Evolutionary conservation across 805 yeast species (phyloP), one percentile per base, ranked within the genome.

Genomic region (Kodamaea kakaduensis): DNA sequence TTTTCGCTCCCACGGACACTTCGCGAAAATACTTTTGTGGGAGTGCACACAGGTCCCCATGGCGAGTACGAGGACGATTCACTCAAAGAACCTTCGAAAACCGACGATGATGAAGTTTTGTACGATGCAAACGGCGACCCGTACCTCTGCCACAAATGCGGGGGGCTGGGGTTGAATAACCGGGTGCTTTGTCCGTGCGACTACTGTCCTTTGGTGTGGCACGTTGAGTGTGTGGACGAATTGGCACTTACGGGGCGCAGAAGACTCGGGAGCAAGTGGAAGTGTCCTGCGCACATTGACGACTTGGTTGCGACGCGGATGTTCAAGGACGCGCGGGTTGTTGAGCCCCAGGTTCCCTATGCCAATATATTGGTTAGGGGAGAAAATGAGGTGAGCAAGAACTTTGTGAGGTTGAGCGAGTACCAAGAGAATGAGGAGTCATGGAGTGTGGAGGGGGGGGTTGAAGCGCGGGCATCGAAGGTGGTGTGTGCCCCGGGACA

Each of bases 231-330:
- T 57, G 58, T 89, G 10, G 68, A 73, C 34, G 84, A 85, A 1
- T 95, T 96, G 1, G 61, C 86, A 46, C 70, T 85, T 10, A 67
- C 81, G 5, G 75, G 81, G 13, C 85, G 86, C 48, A 78, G 81
- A 25, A 7, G 29, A 12, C 54, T 84, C 28, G 94, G 93, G 2
- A 68, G 69, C 29, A 84, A 81, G 56, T 90, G 96, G 97, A 79
- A 76, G 61, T 93, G 96, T 58, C 97, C 96, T 2, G 81, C 84
- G 46, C 97, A 87, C 61, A 75, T 77, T 14, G 83, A 73, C 31
- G 65, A 59, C 26, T 56, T 75, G 15, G 43, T 69, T n/a, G 46
- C 66, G 9, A 47, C 45, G 33, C 52, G 52, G 19, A 47, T 58
- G 34, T 67, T 73, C 45, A 73, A 68, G 45, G 73, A 70, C 44